Percentiles rank a stretch among this genome's conserved stretches.
Evolutionary conservation across 2,329 filamentous ascomycete species (phyloP).

Genomic region (Coniosporium tulheliwenetii): DNA sequence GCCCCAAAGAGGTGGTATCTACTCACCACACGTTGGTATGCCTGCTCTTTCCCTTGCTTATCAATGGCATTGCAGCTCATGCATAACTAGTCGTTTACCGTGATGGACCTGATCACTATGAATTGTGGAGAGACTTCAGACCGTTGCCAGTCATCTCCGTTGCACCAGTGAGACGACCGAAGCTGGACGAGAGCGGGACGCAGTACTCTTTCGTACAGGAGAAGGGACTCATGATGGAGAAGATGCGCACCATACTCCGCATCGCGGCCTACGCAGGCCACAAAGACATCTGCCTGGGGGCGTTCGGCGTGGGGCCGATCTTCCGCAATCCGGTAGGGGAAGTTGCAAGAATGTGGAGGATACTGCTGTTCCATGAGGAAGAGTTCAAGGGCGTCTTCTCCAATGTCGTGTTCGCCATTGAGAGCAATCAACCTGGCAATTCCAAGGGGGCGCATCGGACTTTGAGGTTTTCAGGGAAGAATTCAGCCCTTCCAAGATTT

Average conservation of each 20-base stretch:
- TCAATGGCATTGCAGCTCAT: neutral
- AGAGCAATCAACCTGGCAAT: constrained; percentile 17
- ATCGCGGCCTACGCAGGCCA: constrained; percentile 40
- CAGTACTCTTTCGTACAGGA: constrained; percentile 60
- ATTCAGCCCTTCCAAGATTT: constrained; percentile 21
- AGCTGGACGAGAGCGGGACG: constrained; percentile 49
- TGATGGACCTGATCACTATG: constrained; percentile 48
- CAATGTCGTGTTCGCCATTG: constrained; percentile 29
- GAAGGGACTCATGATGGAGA: constrained; percentile 54
- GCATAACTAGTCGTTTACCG: constrained; percentile 48
- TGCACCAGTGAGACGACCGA: constrained; percentile 56
- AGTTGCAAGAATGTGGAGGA: constrained; percentile 28
- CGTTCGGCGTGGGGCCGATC: constrained; percentile 27
- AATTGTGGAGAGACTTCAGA: constrained; percentile 37
- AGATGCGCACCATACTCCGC: constrained; percentile 54
- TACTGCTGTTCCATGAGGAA: constrained; percentile 22
- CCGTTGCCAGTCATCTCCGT: constrained; percentile 58
- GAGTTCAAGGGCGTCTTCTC: constrained; percentile 28
- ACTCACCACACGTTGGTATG: constrained; percentile 51
- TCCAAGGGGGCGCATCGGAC: constrained; percentile 18
- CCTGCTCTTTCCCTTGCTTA: constrained; percentile 3
- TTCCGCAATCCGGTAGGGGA: constrained; percentile 28
- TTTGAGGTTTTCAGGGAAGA: constrained; percentile 17
- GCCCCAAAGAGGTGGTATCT: constrained; percentile 51
- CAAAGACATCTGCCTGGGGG: constrained; percentile 24